Percentiles rank a stretch among this genome's conserved stretches.
Evolutionary conservation across 192 early-diverging fungal genomes (phyloP).

Genomic region (Podila horticola): DNA sequence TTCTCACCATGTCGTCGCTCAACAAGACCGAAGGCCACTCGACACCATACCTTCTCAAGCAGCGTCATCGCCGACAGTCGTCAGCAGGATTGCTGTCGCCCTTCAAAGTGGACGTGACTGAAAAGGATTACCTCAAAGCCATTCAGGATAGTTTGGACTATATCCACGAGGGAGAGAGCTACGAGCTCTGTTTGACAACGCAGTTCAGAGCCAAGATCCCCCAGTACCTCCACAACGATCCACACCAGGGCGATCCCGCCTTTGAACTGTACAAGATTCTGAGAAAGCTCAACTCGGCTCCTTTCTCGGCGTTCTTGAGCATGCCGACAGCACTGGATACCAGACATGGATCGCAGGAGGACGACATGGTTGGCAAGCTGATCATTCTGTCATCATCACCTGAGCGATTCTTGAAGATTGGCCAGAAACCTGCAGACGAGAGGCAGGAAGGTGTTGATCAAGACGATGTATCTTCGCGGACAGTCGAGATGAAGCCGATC

Average conservation of each 20-base stretch:
- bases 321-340: conserved; percentile 48
- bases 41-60: conserved; percentile 32
- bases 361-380: conserved; percentile 19
- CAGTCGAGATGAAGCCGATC: conserved; percentile 95
- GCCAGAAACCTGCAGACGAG: conserved; percentile 20
- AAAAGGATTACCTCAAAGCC: conserved; percentile 62
- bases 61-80: conserved; percentile 24
- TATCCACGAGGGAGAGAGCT: conserved; percentile 91
- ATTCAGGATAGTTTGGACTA: conserved; percentile 65
- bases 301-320: conserved; percentile 82
- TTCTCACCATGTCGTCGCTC: not conserved
- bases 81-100: conserved; percentile 23
- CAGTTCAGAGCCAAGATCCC: conserved; percentile 67
- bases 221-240: not conserved
- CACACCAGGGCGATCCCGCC: conserved; percentile 18
- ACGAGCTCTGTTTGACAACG: conserved; percentile 94
- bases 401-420: conserved; percentile 64
- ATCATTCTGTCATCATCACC: conserved; percentile 63
- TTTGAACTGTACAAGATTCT: conserved; percentile 72
- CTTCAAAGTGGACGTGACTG: conserved; percentile 55
- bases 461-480: conserved; percentile 13
- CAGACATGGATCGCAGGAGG: not conserved
- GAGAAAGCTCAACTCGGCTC: conserved; percentile 83
- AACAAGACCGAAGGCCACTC: conserved; percentile 10
- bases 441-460: not conserved